Evolutionary conservation across 2,329 filamentous ascomycete species (phyloP).

Genomic region (Penicillium sp.): DNA sequence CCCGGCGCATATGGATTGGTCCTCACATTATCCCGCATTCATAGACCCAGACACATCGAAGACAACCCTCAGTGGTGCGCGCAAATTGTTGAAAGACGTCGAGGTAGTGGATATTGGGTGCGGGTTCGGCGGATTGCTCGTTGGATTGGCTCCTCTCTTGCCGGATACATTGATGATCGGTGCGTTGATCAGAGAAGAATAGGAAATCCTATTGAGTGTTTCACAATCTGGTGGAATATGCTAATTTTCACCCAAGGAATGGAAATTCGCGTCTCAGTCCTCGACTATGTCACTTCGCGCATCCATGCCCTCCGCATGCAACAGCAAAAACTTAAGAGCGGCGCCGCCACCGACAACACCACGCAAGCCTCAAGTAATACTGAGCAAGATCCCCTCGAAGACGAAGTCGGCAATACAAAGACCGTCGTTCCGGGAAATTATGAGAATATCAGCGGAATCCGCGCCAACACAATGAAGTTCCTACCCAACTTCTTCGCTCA

Average conservation of each 20-base stretch:
- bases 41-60: slow-evolving; percentile 47
- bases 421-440: slow-evolving; percentile 55
- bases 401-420: slow-evolving; percentile 26
- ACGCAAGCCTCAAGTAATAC: slow-evolving; percentile 1
- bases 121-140: slow-evolving; percentile 88
- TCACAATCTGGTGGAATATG: neutral
- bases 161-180: slow-evolving; percentile 84
- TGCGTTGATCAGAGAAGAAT: slow-evolving; percentile 46
- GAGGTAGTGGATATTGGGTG: slow-evolving; percentile 97
- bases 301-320: slow-evolving; percentile 74
- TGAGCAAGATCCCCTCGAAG: slow-evolving; percentile 5
- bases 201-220: neutral
- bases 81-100: slow-evolving; percentile 67
- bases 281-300: slow-evolving; percentile 86
- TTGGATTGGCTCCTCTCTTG: slow-evolving; percentile 79
- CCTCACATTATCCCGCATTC: slow-evolving; percentile 77
- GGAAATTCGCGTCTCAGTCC: slow-evolving; percentile 89
- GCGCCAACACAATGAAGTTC: slow-evolving; percentile 98
- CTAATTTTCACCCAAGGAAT: slow-evolving; percentile 63
- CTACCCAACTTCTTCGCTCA: slow-evolving; percentile 94
- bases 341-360: slow-evolving; percentile 12
- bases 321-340: slow-evolving; percentile 34
- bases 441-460: slow-evolving; percentile 85
- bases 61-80: slow-evolving; percentile 36
- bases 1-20: slow-evolving; percentile 91